Conservation (phyloP, 1,284 basidiomycete genomes). For the Boletus subluridellus region DNA sequence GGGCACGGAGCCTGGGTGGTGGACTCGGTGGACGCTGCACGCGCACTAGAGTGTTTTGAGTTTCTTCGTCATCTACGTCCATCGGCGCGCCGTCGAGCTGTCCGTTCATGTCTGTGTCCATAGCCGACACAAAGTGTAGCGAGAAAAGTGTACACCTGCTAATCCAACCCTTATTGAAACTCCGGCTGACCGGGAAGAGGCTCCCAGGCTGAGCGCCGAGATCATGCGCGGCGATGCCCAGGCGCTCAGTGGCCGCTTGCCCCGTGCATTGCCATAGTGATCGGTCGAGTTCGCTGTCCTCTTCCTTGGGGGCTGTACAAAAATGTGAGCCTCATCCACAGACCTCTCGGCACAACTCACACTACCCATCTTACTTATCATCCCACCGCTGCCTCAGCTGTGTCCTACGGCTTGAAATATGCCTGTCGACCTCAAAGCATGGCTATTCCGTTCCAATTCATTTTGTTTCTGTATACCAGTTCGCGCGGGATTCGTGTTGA, state of each 20-base stretch:
- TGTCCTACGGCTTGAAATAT: conserved; percentile 14
- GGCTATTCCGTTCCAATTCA: conserved; percentile 35
- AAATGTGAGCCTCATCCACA: neutral
- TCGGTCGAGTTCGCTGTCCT: neutral
- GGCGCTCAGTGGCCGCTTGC: neutral
- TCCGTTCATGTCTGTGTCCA: conserved; percentile 14
- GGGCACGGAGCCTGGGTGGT: conserved; percentile 24
- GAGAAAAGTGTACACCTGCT: conserved; percentile 10
- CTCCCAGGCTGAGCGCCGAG: conserved; percentile 11
- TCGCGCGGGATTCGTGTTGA: conserved; percentile 55
- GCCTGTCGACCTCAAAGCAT: conserved; percentile 19
- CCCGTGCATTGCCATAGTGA: conserved; percentile 21
- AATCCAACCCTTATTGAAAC: conserved; percentile 21
- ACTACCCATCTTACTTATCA: neutral
- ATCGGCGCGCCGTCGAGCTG: conserved; percentile 22
- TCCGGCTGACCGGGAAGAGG: conserved; percentile 10
- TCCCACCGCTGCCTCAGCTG: neutral
- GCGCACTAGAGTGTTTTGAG: conserved; percentile 1
- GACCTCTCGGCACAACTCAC: neutral
- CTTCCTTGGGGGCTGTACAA: conserved; percentile 9
- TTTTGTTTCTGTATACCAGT: conserved; percentile 66
- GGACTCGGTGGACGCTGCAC: conserved; percentile 20
- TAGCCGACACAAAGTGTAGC: neutral
- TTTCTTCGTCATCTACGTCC: conserved; percentile 30
- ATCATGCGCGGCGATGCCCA: conserved; percentile 6